Base-by-base conservation (phyloP, 148 eudicot genomes). In the Euryodendron excelsum region DNA sequence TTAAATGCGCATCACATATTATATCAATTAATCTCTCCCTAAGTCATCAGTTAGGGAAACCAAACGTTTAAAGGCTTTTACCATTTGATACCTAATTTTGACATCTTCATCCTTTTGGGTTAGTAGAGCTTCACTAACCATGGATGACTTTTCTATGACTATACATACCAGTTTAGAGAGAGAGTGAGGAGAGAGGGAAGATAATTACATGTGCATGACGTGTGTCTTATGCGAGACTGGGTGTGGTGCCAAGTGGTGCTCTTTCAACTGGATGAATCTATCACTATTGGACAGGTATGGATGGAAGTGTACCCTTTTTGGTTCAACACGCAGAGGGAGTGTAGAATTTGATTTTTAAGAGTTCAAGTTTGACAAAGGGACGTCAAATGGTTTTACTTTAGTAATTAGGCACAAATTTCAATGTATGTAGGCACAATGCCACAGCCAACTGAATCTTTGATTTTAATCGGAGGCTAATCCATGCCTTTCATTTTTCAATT, bases 101-200 rank as follows among this genome's bases (percentile, higher is more conserved):
- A 66, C 47, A 66, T 66, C 10, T 66, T 5, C n/a, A n/a, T n/a
- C 20, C 5, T 61, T 52, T 58, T 59, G 77, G 77, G 77, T 60
- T 36, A 74, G 77, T 74, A 74, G 76, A 58, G 45, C 5, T 58
- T 74, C 70, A 36, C 70, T 66, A 34, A 66, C 70, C 70, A 37
- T 66, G 37, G 27, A 36, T 66, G 70, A 66, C 70, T 66, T 66
- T 66, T 36, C n/a, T 18, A 21, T 23, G 47, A 66, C 44, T 41
- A 41, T 4, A 41, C 33, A 18, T 12, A 34, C 21, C 5, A 33
- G 69, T 64, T 30, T 31, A 12, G 15, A 12, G 56, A 23, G 63
- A 59, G 25, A 59, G 28, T 2, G 27, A 2, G 41, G 11, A 18
- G 11, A 36, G 70, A 36, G 27, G 8, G 27, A 5, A 25, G 44